Percentiles rank a stretch among this genome's conserved stretches.
phyloP scores from a whole-genome alignment of 345 rosid species.

The Pugionium dolabratum region DNA sequence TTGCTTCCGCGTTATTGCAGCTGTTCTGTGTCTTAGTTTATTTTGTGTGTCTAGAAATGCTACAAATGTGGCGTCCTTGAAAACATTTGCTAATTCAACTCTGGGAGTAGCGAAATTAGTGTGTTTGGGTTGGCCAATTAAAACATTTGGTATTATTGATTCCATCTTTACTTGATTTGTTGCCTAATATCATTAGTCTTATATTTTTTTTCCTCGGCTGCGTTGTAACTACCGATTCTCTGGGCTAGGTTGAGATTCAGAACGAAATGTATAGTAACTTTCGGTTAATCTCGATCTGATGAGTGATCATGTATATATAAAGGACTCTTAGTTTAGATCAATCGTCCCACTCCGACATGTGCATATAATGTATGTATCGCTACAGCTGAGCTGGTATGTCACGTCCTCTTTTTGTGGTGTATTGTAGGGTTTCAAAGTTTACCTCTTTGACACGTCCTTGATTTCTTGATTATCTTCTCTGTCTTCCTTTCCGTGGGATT shows the following conservation, averaged over 20 bases:
- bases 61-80: constrained; percentile 27
- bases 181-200: constrained; percentile 1
- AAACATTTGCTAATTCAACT: constrained; percentile 18
- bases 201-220: not conserved
- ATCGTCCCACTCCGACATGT: constrained; percentile 14
- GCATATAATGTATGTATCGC: constrained; percentile 21
- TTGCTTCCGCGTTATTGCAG: constrained; percentile 15
- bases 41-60: constrained; percentile 28
- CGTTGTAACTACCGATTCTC: not conserved
- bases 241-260: not conserved
- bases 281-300: no score
- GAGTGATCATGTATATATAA: no score
- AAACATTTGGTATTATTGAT: constrained; percentile 13
- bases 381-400: constrained; percentile 11
- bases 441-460: constrained; percentile 33
- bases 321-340: not conserved
- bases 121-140: constrained; percentile 21
- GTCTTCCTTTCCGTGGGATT: constrained; percentile 35
- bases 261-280: not conserved
- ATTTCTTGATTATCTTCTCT: not conserved
- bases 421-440: not conserved
- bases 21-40: constrained; percentile 24
- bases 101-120: constrained; percentile 14
- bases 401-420: constrained; percentile 26
- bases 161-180: not conserved